Evolutionary conservation across 768 basidiomycete genomes (phyloP).

Genomic region (Rhodotorula graminis): DNA sequence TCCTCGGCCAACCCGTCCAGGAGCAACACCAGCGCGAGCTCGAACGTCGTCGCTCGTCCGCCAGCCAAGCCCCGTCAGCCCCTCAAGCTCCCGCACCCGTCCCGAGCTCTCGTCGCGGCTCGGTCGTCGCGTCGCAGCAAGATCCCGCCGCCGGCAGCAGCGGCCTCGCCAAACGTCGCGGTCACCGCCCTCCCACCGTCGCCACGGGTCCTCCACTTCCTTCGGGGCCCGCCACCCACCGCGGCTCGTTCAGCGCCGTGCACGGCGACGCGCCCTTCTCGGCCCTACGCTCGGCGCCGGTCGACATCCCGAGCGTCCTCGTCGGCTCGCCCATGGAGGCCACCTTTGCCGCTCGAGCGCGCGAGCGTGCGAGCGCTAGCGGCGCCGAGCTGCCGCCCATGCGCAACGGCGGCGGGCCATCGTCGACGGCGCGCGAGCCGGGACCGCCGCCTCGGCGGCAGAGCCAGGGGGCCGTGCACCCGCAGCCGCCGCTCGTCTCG

Average conservation of each 20-base stretch:
- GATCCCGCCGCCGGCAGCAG: not conserved
- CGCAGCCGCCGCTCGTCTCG: constrained; percentile 13
- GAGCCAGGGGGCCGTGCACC: not conserved
- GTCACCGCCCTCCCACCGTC: constrained; percentile 25
- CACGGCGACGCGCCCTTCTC: not conserved
- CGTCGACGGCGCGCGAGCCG: not conserved
- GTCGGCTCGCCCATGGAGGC: constrained; percentile 26
- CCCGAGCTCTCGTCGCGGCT: not conserved
- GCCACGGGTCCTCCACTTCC: not conserved
- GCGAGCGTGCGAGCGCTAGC: not conserved
- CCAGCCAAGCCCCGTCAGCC: not conserved
- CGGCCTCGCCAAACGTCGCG: constrained; percentile 11
- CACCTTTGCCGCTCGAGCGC: not conserved
- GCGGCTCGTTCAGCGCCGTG: not conserved
- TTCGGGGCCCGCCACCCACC: not conserved
- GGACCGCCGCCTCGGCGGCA: not conserved
- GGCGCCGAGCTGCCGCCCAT: not conserved
- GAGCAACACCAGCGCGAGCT: constrained; percentile 18
- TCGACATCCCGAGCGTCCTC: constrained; percentile 19
- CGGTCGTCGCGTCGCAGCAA: no score
- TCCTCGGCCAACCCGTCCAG: not conserved
- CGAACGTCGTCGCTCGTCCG: constrained; percentile 1
- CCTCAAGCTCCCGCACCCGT: not conserved
- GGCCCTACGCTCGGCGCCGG: not conserved
- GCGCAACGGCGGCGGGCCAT: not conserved